These are phyloP conservation scores for Lasiosphaeriaceae sp. DNA, from an alignment of 495 filamentous ascomycete species.

Conservation along the genomic window DNA sequence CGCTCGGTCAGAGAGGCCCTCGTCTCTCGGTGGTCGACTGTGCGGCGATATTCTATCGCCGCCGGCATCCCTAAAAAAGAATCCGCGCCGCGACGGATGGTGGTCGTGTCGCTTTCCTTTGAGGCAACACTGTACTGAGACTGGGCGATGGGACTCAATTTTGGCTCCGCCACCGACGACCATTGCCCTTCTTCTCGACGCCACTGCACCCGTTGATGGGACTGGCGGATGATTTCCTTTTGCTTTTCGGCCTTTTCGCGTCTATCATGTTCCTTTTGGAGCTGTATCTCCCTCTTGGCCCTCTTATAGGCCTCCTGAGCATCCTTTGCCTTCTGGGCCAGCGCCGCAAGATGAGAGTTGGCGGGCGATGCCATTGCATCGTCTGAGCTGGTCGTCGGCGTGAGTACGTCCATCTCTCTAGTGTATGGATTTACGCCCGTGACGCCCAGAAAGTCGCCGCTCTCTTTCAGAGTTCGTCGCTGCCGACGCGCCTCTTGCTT, in stretches of 20 bases:
- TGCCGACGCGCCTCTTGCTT: constrained; percentile 36
- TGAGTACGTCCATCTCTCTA: constrained; percentile 43
- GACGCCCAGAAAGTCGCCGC: constrained; percentile 51
- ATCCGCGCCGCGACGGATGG: background rate
- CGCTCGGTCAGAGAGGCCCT: background rate
- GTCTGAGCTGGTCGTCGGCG: constrained; percentile 36
- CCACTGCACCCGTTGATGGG: constrained; percentile 36
- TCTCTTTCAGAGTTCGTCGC: constrained; percentile 37
- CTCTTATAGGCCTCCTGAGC: constrained; percentile 30
- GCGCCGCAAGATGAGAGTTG: constrained; percentile 22
- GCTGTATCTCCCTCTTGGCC: constrained; percentile 25
- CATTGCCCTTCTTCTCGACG: constrained; percentile 38
- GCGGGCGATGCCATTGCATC: constrained; percentile 11
- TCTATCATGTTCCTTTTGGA: constrained; percentile 24
- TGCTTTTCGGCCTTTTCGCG: constrained; percentile 27
- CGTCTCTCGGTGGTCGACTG: background rate
- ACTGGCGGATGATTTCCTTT: constrained; percentile 33
- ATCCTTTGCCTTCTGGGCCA: constrained; percentile 23
- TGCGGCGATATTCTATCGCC: constrained; percentile 1
- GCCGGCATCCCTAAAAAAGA: constrained; percentile 36
- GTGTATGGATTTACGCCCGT: constrained; percentile 53
- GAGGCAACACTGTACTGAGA: constrained; percentile 23
- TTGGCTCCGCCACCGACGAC: constrained; percentile 46
- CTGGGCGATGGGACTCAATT: constrained; percentile 43
- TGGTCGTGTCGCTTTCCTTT: constrained; percentile 10